Conservation (phyloP, 306 rosid species). For the Cyclanthera cordifolia region DNA sequence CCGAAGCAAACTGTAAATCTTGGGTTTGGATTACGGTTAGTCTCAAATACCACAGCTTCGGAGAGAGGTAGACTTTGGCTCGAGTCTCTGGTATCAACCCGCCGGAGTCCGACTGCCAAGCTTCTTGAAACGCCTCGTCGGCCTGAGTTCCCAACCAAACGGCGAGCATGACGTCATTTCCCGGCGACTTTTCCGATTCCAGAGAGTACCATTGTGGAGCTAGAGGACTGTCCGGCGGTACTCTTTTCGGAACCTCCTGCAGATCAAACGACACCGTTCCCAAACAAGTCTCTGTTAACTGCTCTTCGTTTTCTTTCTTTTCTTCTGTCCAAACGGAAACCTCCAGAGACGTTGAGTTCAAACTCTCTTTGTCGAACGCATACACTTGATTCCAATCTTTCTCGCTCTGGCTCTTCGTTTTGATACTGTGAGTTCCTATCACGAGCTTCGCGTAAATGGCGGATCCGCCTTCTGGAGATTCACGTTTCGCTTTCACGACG, state of each 20-base stretch:
- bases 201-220: slow-evolving; percentile 93
- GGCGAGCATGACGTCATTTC: slow-evolving; percentile 75
- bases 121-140: slow-evolving; percentile 79
- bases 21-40: slow-evolving; percentile 96
- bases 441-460: slow-evolving; percentile 46
- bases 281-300: slow-evolving; percentile 21
- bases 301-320: slow-evolving; percentile 27
- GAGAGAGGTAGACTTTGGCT: slow-evolving; percentile 82
- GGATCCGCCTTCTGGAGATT: slow-evolving; percentile 1
- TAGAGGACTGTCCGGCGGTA: slow-evolving; percentile 78
- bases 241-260: slow-evolving; percentile 66
- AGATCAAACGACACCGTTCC: slow-evolving; percentile 57
- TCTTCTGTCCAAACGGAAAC: slow-evolving; percentile 58
- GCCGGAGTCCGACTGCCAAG: slow-evolving; percentile 90
- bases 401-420: slow-evolving; percentile 38
- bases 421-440: slow-evolving; percentile 63
- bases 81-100: slow-evolving; percentile 75
- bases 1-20: slow-evolving; percentile 46
- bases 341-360: slow-evolving; percentile 66
- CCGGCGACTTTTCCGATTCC: slow-evolving; percentile 42
- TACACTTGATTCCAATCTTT: slow-evolving; percentile 90
- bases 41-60: slow-evolving; percentile 82
- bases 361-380: slow-evolving; percentile 62
- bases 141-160: slow-evolving; percentile 84
- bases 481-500: slow-evolving; percentile 46